Base-by-base conservation (phyloP, 345 rosid genomes). In the Rhodomyrtus tomentosa region DNA sequence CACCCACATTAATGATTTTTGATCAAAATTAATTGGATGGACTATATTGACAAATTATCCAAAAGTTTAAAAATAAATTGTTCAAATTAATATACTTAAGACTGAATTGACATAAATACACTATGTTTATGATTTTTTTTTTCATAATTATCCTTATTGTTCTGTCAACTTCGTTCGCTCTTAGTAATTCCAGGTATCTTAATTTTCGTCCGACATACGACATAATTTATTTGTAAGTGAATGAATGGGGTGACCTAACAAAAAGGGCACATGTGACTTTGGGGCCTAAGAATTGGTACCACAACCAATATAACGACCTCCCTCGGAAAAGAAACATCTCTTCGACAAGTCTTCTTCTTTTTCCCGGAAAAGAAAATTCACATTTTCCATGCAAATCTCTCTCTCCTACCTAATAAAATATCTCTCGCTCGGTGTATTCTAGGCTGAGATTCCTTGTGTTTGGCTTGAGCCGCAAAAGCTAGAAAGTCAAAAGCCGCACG, bases 1-100 rank as follows among this genome's bases (percentile, higher is more conserved):
- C 1, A n/a, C n/a, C 0, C 8, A 56, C 18, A 12, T n/a, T 11
- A 25, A 7, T 3, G 8, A n/a, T 56, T 56, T 56, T n/a, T 10
- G 11, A 3, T 56, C 1, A 25, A n/a, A 25, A 56, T 56, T 5
- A 0, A 0, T 15, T 0, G 13, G 0, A n/a, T 12, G 0, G 0
- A 1, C 13, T 56, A 56, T 11, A 29, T 56, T n/a, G 36, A 0
- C 0, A 56, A n/a, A 56, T n/a, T 56, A 5, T 56, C 0, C n/a
- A 56, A n/a, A n/a, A 5, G 4, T 12, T n/a, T 12, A n/a, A n/a
- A 2, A n/a, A 0, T 56, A 25, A 25, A 25, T 56, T 56, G 4
- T 0, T 3, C 7, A 56, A 56, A n/a, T 27, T 0, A 2, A 27
- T 4, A 27, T 6, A 14, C 6, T 59, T 59, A 27, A 0, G 5